Evolutionary conservation across 2,329 filamentous ascomycete genomes (phyloP).

Genomic region (Stenocarpella maydis): DNA sequence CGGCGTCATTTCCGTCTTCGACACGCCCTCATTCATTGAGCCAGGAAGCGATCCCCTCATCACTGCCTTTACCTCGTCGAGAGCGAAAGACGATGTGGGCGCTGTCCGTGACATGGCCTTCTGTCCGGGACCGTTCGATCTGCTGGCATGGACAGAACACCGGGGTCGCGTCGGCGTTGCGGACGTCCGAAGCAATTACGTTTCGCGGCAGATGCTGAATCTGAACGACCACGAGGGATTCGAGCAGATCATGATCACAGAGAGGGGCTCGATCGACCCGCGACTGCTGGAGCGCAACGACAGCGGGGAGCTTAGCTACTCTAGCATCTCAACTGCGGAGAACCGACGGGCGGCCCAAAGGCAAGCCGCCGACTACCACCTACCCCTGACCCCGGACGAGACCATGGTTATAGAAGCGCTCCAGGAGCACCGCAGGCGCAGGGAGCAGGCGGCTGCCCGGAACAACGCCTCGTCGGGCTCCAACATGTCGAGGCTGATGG

Average conservation of each 20-base stretch:
- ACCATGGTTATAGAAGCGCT: conserved; percentile 65
- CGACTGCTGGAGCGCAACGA: conserved; percentile 58
- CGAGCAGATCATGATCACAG: conserved; percentile 64
- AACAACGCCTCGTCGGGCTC: conserved; percentile 16
- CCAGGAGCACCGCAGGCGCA: conserved; percentile 60
- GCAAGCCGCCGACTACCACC: conserved; percentile 55
- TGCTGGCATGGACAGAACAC: conserved; percentile 94
- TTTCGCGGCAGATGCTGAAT: conserved; percentile 72
- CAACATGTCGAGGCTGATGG: conserved; percentile 30
- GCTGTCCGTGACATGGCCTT: conserved; percentile 93
- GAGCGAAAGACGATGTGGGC: conserved; percentile 74
- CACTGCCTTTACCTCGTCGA: conserved; percentile 79
- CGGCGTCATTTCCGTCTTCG: conserved; percentile 79
- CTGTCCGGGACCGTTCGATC: conserved; percentile 86
- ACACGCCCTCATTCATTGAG: conserved; percentile 59
- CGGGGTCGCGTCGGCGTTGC: conserved; percentile 78
- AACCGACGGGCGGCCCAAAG: conserved; percentile 42
- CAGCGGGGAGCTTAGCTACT: conserved; percentile 47
- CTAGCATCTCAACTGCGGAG: conserved; percentile 42
- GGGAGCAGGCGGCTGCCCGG: conserved; percentile 49
- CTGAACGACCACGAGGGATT: conserved; percentile 67
- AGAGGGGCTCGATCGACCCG: conserved; percentile 63
- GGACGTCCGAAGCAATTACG: conserved; percentile 73
- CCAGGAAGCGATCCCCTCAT: conserved; percentile 68
- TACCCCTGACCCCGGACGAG: conserved; percentile 62